phyloP scores from a whole-genome alignment of 2,329 filamentous ascomycete genomes.

The Colletotrichum zoysiae region DNA sequence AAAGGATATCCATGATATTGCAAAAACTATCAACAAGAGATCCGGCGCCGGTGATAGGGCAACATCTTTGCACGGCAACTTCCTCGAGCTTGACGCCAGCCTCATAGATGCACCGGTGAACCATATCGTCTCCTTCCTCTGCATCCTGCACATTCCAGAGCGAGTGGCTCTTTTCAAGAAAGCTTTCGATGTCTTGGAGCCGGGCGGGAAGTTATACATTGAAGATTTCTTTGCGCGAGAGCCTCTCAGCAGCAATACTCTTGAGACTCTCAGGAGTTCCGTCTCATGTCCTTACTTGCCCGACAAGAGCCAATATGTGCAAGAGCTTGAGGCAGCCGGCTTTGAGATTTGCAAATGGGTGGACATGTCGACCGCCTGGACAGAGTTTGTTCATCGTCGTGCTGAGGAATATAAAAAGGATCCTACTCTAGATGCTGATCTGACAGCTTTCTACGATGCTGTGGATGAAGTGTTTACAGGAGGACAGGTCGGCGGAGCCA shows the following conservation, averaged over 20 bases:
- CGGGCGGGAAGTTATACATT: slow-evolving; percentile 42
- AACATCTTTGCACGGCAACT: slow-evolving; percentile 42
- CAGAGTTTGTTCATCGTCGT: slow-evolving; percentile 41
- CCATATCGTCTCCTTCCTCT: slow-evolving; percentile 44
- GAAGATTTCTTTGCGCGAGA: slow-evolving; percentile 44
- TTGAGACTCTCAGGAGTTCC: slow-evolving; percentile 31
- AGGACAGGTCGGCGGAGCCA: slow-evolving; percentile 37
- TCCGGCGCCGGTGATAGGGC: slow-evolving; percentile 29
- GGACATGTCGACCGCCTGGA: slow-evolving; percentile 42
- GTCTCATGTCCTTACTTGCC: slow-evolving; percentile 43
- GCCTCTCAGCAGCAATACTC: slow-evolving; percentile 12
- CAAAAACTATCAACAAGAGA: slow-evolving; percentile 40
- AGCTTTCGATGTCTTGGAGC: slow-evolving; percentile 32
- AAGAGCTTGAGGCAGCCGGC: slow-evolving; percentile 40
- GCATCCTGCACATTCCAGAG: slow-evolving; percentile 43
- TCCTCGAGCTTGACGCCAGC: slow-evolving; percentile 26
- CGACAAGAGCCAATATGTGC: slow-evolving; percentile 31
- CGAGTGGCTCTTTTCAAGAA: slow-evolving; percentile 40
- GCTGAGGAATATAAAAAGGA: slow-evolving; percentile 37
- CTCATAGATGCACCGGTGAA: slow-evolving; percentile 34
- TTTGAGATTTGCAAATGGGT: slow-evolving; percentile 39
- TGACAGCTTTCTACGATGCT: slow-evolving; percentile 41
- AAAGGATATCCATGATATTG: slow-evolving; percentile 43
- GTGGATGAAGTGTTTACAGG: slow-evolving; percentile 40
- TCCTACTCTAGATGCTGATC: slow-evolving; percentile 16